Evolutionary conservation across 2,329 filamentous ascomycete species (phyloP), one percentile per base, ranked within the genome.

Genomic region (Alternaria ventricosa): DNA sequence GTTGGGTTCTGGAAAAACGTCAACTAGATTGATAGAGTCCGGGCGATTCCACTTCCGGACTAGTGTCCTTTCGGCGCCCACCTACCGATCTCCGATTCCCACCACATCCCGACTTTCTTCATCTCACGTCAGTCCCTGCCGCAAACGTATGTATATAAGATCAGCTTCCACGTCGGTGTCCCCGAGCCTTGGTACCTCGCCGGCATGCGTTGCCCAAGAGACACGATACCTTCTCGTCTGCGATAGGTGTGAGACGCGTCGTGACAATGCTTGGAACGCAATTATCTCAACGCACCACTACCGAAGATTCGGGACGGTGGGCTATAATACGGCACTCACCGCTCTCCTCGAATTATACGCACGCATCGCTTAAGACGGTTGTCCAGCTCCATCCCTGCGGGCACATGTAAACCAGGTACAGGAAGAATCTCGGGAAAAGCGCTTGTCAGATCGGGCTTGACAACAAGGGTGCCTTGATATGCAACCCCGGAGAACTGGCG

Each of bases 331-430:
- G 18, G 55, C 25, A 41, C 41, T 44, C 15, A 23, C 47, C 33
- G 55, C 25, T 23, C 41, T 23, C 28, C 47, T 18, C 9, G 43
- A 41, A 8, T 0, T 41, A 5, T 15, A 43, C 23, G 25, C 43
- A 20, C 15, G 55, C 43, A 20, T 23, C 27, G 13, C 25, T 59
- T 15, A 36, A 45, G 47, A 43, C 22, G 22, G 44, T 54, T 20
- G 46, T 62, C 30, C 36, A 50, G 2, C 55, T 49, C 57, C 56
- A 62, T 53, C 47, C 41, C 28, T 62, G 28, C 20, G 43, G 46
- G 13, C 41, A 46, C 18, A 49, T 49, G 20, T 8, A 8, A 41
- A 8, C 55, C 44, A 28, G 55, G 55, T 23, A 43, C 43, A 23
- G 43, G 49, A 44, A 33, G 30, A 25, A 62, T 59, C 28, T 59